Evolutionary conservation across 768 basidiomycete species (phyloP), one percentile per base, ranked within the genome.

Genomic region (Pleurotus djamor): DNA sequence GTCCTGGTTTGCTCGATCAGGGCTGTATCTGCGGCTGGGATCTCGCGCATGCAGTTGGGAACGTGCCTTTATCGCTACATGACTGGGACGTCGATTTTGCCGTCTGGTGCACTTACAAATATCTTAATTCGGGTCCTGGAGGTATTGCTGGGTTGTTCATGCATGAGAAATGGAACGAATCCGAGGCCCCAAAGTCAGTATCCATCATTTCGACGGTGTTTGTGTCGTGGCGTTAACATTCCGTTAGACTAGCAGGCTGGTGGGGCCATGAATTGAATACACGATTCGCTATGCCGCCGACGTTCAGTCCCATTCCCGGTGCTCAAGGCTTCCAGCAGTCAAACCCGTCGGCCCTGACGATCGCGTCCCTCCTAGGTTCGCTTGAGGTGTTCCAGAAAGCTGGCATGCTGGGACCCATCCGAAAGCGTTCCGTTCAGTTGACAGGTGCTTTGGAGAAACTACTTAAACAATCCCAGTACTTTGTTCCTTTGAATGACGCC

Each of bases 31-130:
- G 94, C 67, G 96, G 94, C 43, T 96, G 94, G 86, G 96, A 99
- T 77, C 86, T 98, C 13, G 97, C 97, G 6, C 97, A 99, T 72
- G 96, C 91, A 5, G 83, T 88, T 48, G 97, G 96, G 50, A 99
- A 99, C 72, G 93, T 98, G 37, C 91, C 92, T 38, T 74, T 96
- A 65, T 78, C 83, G 50, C 77, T 99, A 63, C 93, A 96, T 71
- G 91, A 94, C 60, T 99, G 97, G 96, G 78, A 84, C 64, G 90
- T 93, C 65, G 97, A 99, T 72, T 98, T 98, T 70, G 97, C 96
- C 3, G 96, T 96, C 37, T 98, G 96, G 94, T 99, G 97, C 72
- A 91, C 94, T 35, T 99, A 98, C 83, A 98, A 92, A 76, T 99
- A 98, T 71, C 83, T 98, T 60, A 98, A 98, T 75, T 90, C 95